A percentile compares a stretch with the other conserved stretches of the same genome.
These are phyloP conservation scores for Candida pseudoglaebosa DNA, from an alignment of 805 yeast genomes.

Conservation along the genomic window DNA sequence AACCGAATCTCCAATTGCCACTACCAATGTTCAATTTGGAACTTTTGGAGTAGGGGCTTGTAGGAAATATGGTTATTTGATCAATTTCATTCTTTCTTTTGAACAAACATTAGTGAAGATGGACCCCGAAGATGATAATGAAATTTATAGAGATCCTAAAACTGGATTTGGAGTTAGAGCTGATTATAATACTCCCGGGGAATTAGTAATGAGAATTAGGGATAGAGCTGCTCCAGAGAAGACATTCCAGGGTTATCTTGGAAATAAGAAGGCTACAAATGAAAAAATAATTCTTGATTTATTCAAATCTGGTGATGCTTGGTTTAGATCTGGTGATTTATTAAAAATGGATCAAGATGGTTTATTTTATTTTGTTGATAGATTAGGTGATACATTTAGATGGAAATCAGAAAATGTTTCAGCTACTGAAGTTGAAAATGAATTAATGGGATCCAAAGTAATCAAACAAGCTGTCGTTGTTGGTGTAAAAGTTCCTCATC, in stretches of 20 bases:
- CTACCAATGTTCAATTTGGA: slow-evolving; percentile 75
- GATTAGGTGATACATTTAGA: slow-evolving; percentile 92
- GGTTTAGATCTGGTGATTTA: slow-evolving; percentile 86
- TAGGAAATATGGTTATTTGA: slow-evolving; percentile 66
- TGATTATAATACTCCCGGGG: slow-evolving; percentile 70
- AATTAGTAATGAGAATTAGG: slow-evolving; percentile 71
- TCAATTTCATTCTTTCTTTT: slow-evolving; percentile 47
- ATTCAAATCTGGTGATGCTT: slow-evolving; percentile 83
- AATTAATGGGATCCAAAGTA: slow-evolving; percentile 45
- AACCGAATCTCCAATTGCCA: slow-evolving; percentile 87
- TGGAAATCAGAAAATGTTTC: slow-evolving; percentile 97
- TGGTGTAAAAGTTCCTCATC: slow-evolving; percentile 77
- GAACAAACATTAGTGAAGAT: slow-evolving; percentile 64
- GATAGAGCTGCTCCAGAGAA: slow-evolving; percentile 61
- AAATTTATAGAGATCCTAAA: slow-evolving; percentile 62
- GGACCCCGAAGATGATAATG: slow-evolving; percentile 76
- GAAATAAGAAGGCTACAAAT: slow-evolving; percentile 68
- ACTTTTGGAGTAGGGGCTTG: slow-evolving; percentile 85
- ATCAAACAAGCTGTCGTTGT: slow-evolving; percentile 78
- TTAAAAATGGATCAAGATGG: slow-evolving; percentile 65
- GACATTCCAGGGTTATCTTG: slow-evolving; percentile 86
- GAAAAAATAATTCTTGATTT: slow-evolving; percentile 73
- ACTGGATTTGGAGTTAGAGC: slow-evolving; percentile 60
- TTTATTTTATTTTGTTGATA: slow-evolving; percentile 77
- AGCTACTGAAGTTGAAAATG: slow-evolving; percentile 88